These are phyloP conservation scores for Hypoxylon sp. DNA, from an alignment of 2,329 filamentous ascomycete genomes.

Conservation along the genomic window DNA sequence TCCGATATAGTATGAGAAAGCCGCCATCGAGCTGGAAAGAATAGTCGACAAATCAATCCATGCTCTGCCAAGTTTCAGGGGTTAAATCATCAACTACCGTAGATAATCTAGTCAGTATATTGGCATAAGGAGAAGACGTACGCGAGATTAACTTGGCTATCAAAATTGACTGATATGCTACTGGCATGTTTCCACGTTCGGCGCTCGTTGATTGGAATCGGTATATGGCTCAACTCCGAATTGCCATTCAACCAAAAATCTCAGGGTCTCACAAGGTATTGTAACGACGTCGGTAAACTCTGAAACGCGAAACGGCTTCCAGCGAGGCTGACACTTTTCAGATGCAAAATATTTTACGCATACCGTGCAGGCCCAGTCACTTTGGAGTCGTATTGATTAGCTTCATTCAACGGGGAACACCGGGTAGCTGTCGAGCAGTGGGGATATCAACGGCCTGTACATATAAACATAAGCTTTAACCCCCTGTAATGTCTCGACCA, in stretches of 20 bases:
- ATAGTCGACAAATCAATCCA: background rate
- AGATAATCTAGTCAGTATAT: background rate
- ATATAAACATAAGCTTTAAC: background rate
- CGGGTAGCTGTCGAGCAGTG: conserved; percentile 3
- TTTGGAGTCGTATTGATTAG: background rate
- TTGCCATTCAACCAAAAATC: background rate
- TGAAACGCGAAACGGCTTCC: conserved; percentile 2
- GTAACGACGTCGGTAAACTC: background rate
- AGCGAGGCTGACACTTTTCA: conserved; percentile 9
- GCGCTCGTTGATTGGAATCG: background rate
- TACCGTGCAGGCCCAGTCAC: background rate
- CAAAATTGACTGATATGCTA: too few relatives aligned
- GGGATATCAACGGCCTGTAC: background rate
- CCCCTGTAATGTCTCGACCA: background rate
- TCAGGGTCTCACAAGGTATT: background rate
- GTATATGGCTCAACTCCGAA: background rate
- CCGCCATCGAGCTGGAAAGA: background rate
- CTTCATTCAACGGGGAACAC: background rate
- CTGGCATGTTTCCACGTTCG: background rate
- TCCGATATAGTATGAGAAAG: background rate
- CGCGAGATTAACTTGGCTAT: background rate
- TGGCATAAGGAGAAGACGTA: background rate
- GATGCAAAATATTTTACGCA: background rate
- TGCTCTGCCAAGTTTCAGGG: background rate
- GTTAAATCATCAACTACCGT: conserved; percentile 6